Base-by-base conservation (phyloP, 192 early-diverging fungal species). In the Umbelopsis sp. region DNA sequence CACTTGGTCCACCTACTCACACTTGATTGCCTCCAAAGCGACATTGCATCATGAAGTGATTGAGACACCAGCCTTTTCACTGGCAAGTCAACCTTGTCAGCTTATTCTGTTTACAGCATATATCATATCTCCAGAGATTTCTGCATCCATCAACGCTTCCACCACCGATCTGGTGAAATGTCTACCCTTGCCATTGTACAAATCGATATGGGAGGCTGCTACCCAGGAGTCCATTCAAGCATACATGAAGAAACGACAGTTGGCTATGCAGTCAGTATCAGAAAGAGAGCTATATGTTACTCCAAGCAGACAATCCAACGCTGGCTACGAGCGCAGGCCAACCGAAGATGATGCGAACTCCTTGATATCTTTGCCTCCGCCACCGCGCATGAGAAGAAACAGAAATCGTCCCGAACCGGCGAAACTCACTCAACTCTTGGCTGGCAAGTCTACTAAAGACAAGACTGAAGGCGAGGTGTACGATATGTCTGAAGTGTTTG, bases 31-130 rank as follows among this genome's bases (percentile, higher is more conserved):
- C 27, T 45, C 61, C 18, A 69, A 41, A 16, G 73, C 77, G 10
- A 64, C 46, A 1, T 47, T 79, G 4, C 73, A 79, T 35, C 12
- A 44, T 20, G 53, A 67, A 11, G 37, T 79, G 1, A 30, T 79
- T 12, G 72, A 79, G 15, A 15, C 68, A 3, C 77, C 77, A 46
- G 50, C 77, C 13, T 79, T 79, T 46, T 27, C 69, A 15, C 53
- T 79, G 0, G 68, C 72, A 1, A 33, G 47, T 21, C 65, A 67
- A 3, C 55, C 77, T 45, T 74, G 69, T n/a, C 68, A 71, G 49
- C 46, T 79, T 21, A 70, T 79, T 37, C 46, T 79, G 8, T 79
- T 74, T 49, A 73, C 65, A 49, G 55, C 64, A 13, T 66, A 66
- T 45, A 46, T 79, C 18, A 65, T 52, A 23, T 46, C 77, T 0